Evolutionary conservation across 768 basidiomycete genomes (phyloP), one percentile per base, ranked within the genome.

Genomic region (Bullera alba): DNA sequence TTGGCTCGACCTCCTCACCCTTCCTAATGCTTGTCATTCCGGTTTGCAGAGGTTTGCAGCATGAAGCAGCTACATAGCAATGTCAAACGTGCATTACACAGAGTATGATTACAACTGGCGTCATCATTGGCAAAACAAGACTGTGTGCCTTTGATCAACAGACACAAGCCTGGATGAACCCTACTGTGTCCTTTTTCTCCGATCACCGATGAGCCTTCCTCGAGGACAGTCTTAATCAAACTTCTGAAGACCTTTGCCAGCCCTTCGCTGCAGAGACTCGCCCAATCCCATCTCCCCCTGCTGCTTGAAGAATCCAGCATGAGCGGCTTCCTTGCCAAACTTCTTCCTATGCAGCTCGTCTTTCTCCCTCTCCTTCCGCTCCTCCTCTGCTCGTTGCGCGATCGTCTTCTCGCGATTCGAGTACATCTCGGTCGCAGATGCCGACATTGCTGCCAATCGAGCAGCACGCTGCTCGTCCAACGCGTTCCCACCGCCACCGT

Each of bases 371-470:
- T 90, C 85, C 17, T 79, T 83, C 63, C 83, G 85, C 70, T 95
- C 90, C 67, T 81, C 81, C 67, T 81, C 82, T 23, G 88, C 74
- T 48, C 88, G 69, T 16, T 77, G 75, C 2, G 81, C 76, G 8
- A 97, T 75, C 19, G 86, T 81, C 56, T 82, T 80, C 53, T 84
- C 80, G 22, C 92, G 82, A 38, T 89, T 83, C 0, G 72, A 70
- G 39, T 80, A 79, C 75, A 89, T 77, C 6, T 72, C 70, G n/a
- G 76, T 70, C 0, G 93, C 93, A 51, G 84, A 81, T 1, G 78
- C 73, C 21, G 83, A 74, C 93, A 97, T 97, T 4, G 89, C 85
- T 0, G 88, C 92, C 25, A 97, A 76, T n/a, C 87, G 83, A 23
- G 86, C 85, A 2, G 83, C 83, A 28, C 91, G 84, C 25, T 63